phyloP scores from a whole-genome alignment of 2,329 filamentous ascomycete species.

The Cercospora sp. region DNA sequence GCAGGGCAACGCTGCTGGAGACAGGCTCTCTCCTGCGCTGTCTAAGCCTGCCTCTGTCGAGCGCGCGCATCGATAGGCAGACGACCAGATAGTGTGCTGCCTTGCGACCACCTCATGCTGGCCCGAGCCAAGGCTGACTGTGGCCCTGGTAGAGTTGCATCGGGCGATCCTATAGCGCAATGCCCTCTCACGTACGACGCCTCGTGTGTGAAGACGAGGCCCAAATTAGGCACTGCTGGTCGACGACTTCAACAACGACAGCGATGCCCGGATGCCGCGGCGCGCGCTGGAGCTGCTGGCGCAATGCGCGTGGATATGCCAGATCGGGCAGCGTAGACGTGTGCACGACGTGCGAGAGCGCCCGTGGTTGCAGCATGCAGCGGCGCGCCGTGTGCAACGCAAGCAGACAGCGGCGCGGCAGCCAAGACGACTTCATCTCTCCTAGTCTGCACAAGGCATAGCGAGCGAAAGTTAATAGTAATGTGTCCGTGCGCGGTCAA shows the following conservation, averaged over 20 bases:
- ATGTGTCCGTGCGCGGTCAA: neutral
- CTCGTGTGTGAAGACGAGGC: neutral
- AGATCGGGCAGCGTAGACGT: neutral
- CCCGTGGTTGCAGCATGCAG: conserved; percentile 2
- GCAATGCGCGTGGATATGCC: neutral
- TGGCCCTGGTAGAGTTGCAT: neutral
- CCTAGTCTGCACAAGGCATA: neutral
- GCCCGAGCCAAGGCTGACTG: conserved; percentile 11
- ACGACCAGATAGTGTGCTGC: conserved; percentile 4
- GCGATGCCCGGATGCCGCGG: neutral
- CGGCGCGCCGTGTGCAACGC: neutral
- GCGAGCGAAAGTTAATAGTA: neutral
- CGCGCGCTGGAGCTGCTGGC: neutral
- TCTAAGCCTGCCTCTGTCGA: neutral
- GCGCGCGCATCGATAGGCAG: conserved; percentile 1
- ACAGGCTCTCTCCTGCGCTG: neutral
- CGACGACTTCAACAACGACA: neutral
- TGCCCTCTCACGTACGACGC: neutral
- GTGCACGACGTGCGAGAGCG: neutral
- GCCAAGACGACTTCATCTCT: conserved; percentile 4
- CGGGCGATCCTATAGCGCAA: neutral
- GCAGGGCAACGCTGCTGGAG: conserved; percentile 9
- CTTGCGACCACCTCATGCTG: conserved; percentile 10
- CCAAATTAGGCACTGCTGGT: neutral
- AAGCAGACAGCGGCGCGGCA: neutral